phyloP scores from a whole-genome alignment of 1,284 basidiomycete genomes.

The Cryptococcus sp. region DNA sequence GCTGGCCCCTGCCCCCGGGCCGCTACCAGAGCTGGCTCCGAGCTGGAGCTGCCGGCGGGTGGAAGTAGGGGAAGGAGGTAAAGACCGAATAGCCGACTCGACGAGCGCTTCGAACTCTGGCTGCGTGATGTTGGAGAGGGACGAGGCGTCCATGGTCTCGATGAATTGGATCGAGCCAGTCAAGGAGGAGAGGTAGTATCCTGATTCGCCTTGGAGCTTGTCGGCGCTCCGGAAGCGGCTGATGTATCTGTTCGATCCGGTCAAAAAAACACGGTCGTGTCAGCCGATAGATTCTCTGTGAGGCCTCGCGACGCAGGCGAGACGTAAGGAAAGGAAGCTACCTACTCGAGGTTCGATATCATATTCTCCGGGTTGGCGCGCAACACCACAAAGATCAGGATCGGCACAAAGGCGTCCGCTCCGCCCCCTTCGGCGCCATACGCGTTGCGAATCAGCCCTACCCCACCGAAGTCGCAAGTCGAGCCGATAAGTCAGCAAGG shows the following conservation, averaged over 20 bases:
- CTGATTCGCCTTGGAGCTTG: conserved; percentile 89
- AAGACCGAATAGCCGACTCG: conserved; percentile 71
- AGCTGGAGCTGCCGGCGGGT: conserved; percentile 31
- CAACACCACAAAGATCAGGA: conserved; percentile 86
- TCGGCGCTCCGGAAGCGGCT: conserved; percentile 87
- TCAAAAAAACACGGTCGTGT: not conserved
- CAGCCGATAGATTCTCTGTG: no score
- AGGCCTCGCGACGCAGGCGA: no score
- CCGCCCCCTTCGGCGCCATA: conserved; percentile 57
- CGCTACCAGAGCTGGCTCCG: no score
- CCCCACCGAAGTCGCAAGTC: no score
- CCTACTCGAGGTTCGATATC: conserved; percentile 90
- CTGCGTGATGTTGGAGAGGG: conserved; percentile 85
- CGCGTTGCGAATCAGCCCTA: conserved; percentile 85
- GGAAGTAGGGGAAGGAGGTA: conserved; percentile 55
- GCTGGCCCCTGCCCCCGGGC: no score
- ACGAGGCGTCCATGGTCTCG: conserved; percentile 93
- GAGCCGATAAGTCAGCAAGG: conserved; percentile 4
- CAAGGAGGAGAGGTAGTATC: conserved; percentile 93
- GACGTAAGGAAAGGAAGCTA: conserved; percentile 6
- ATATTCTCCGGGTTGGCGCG: conserved; percentile 90
- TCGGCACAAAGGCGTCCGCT: conserved; percentile 90
- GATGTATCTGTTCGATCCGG: conserved; percentile 67
- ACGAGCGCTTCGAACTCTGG: conserved; percentile 81
- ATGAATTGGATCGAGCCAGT: conserved; percentile 92